phyloP scores from a whole-genome alignment of 768 basidiomycete species.

The Leccinum boreale region DNA sequence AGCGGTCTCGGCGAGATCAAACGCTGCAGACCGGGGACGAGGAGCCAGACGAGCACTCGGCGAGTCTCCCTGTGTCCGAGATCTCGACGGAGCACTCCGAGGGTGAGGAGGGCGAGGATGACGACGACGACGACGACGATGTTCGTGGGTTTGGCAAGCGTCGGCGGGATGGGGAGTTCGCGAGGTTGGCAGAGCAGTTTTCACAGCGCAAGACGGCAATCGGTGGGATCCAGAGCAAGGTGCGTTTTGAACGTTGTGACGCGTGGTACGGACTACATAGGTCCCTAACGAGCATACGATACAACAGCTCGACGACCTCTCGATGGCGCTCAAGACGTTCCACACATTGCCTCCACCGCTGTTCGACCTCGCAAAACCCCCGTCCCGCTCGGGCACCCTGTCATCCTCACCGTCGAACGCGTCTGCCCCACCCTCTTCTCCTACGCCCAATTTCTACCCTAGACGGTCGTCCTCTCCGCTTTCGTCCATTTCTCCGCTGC shows the following conservation, averaged over 20 bases:
- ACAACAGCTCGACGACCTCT: constrained; percentile 30
- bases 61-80: constrained; percentile 21
- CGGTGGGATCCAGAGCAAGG: constrained; percentile 72
- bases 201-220: constrained; percentile 67
- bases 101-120: constrained; percentile 33
- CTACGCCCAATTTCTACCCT: constrained; percentile 2
- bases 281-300: neutral
- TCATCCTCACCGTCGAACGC: constrained; percentile 24
- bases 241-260: constrained; percentile 19
- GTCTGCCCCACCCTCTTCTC: constrained; percentile 16
- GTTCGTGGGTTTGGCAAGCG: constrained; percentile 54
- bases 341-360: constrained; percentile 42
- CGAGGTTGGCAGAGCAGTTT: constrained; percentile 63
- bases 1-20: constrained; percentile 31
- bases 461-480: constrained; percentile 2
- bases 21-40: constrained; percentile 33
- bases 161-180: constrained; percentile 66
- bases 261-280: neutral
- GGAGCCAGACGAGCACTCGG: constrained; percentile 16
- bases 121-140: constrained; percentile 37
- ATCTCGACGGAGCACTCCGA: constrained; percentile 30
- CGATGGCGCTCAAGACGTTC: constrained; percentile 38
- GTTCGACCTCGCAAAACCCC: constrained; percentile 30
- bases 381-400: constrained; percentile 31
- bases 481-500: constrained; percentile 9